A percentile compares a stretch with the other conserved stretches of the same genome.
phyloP scores from a whole-genome alignment of 2,329 filamentous ascomycete species.

The Aphanocladium album region DNA sequence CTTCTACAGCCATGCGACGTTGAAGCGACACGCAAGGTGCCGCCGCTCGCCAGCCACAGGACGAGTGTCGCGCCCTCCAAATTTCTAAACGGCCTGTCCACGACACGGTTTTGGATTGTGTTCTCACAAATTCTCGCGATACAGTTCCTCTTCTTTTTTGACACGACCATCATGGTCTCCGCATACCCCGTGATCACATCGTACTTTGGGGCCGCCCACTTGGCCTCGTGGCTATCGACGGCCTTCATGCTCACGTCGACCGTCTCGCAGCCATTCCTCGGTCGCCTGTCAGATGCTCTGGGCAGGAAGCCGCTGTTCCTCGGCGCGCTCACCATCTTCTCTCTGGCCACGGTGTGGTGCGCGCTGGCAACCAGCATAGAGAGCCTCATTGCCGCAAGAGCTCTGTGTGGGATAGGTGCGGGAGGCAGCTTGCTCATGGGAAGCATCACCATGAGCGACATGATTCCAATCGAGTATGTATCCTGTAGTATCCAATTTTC shows the following conservation, averaged over 20 bases:
- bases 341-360: constrained; percentile 63
- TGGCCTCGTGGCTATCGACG: constrained; percentile 77
- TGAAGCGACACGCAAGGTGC: not conserved
- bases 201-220: constrained; percentile 71
- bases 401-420: constrained; percentile 58
- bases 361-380: constrained; percentile 61
- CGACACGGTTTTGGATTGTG: constrained; percentile 55
- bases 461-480: constrained; percentile 65
- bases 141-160: constrained; percentile 61
- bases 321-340: constrained; percentile 55
- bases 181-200: constrained; percentile 77
- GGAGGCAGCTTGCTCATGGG: constrained; percentile 66
- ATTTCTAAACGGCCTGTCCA: constrained; percentile 42
- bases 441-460: constrained; percentile 66
- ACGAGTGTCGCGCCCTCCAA: constrained; percentile 6
- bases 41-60: not conserved
- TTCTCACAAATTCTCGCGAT: constrained; percentile 53
- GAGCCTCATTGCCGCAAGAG: constrained; percentile 44
- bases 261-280: constrained; percentile 69
- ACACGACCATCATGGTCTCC: constrained; percentile 76
- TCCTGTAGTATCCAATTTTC: too few species aligned
- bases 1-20: not conserved
- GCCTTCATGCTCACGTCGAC: constrained; percentile 73
- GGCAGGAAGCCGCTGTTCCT: constrained; percentile 65
- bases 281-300: constrained; percentile 67